A percentile compares a stretch with the other conserved stretches of the same genome.
Conservation (phyloP, 2,329 filamentous ascomycete species). For the Scedosporium minutisporum region DNA sequence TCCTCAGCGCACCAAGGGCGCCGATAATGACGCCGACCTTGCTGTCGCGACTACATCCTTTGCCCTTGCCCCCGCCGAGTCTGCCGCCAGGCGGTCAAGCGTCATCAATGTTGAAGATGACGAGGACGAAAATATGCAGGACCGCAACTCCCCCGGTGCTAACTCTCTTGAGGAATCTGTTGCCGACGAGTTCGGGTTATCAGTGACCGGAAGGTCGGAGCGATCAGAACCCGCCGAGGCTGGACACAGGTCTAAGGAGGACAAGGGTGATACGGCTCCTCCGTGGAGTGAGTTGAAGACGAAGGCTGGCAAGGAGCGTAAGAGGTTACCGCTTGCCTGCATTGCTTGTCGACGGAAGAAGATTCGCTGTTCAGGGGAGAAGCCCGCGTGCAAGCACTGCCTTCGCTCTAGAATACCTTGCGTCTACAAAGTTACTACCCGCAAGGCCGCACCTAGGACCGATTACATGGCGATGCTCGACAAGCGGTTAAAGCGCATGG, state of each 20-base stretch:
- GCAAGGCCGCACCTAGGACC: conserved; percentile 87
- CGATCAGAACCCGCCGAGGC: conserved; percentile 44
- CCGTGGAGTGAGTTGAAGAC: conserved; percentile 79
- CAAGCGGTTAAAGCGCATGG: conserved; percentile 92
- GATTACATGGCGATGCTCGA: conserved; percentile 99
- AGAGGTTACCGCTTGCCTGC: conserved; percentile 83
- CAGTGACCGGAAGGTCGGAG: conserved; percentile 33
- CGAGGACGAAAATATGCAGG: conserved; percentile 32
- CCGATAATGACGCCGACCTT: not conserved
- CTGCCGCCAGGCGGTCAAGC: conserved; percentile 19
- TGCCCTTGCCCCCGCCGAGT: conserved; percentile 19
- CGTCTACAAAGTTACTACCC: conserved; percentile 92
- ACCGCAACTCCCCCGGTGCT: conserved; percentile 30
- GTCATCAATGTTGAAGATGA: conserved; percentile 9
- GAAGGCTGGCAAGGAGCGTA: conserved; percentile 91
- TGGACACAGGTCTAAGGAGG: conserved; percentile 43
- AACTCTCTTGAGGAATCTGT: conserved; percentile 43
- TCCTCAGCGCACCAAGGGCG: conserved; percentile 10
- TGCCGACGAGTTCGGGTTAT: conserved; percentile 50
- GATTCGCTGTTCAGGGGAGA: conserved; percentile 94
- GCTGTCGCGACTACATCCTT: conserved; percentile 17
- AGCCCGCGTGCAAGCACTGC: conserved; percentile 95
- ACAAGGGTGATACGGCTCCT: conserved; percentile 49
- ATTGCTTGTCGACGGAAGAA: conserved; percentile 96
- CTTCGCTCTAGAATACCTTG: conserved; percentile 86